phyloP scores from a whole-genome alignment of 352 stramenopile species.

The Globisporangium sylvaticum region DNA sequence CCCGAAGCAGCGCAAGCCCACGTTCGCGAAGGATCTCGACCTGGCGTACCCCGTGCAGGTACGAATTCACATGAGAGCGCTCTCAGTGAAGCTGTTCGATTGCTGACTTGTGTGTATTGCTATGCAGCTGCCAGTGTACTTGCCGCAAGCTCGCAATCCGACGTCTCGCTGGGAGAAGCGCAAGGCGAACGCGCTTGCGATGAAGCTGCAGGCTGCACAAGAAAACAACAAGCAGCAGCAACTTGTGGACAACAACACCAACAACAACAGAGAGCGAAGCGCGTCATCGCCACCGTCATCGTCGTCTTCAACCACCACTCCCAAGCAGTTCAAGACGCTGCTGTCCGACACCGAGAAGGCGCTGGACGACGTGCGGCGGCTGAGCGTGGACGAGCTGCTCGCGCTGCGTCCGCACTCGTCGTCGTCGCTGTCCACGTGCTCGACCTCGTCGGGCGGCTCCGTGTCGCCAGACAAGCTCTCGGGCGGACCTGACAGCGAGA shows the following conservation, averaged over 20 bases:
- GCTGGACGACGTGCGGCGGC: conserved; percentile 39
- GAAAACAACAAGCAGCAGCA: neutral
- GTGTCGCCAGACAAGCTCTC: conserved; percentile 36
- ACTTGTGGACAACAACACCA: conserved; percentile 7
- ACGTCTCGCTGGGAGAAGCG: conserved; percentile 34
- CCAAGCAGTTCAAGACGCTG: conserved; percentile 23
- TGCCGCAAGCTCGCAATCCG: conserved; percentile 1
- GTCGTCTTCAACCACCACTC: conserved; percentile 4
- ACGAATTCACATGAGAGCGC: neutral
- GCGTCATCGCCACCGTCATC: neutral
- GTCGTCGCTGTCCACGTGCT: conserved; percentile 17
- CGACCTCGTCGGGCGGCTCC: conserved; percentile 12
- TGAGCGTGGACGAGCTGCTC: conserved; percentile 59
- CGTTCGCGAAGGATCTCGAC: conserved; percentile 22
- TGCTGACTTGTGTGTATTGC: neutral
- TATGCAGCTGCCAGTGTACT: neutral
- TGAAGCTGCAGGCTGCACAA: conserved; percentile 15
- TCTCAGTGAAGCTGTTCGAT: neutral
- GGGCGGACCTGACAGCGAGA: conserved; percentile 24
- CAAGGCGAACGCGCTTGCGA: conserved; percentile 26
- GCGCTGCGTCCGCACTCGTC: conserved; percentile 18
- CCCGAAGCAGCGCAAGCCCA: conserved; percentile 22
- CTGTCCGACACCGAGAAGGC: conserved; percentile 47
- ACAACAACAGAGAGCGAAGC: conserved; percentile 6
- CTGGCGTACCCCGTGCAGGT: conserved; percentile 11